phyloP scores from a whole-genome alignment of 805 yeast species.

The Starmerella vitae region DNA sequence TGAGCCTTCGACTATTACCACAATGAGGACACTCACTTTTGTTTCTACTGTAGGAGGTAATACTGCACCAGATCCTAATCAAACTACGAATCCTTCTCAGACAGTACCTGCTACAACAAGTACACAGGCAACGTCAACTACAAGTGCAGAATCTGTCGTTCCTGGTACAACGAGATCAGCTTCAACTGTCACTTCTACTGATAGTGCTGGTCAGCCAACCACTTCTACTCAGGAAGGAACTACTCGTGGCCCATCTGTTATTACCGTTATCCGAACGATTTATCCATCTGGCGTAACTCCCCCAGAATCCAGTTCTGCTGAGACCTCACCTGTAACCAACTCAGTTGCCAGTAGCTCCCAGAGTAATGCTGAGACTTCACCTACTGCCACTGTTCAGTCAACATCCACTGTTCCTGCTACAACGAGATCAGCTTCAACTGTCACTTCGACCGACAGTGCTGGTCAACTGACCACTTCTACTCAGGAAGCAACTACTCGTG shows the following conservation, averaged over 20 bases:
- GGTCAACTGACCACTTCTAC: background rate
- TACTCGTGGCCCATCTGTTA: conserved; percentile 5
- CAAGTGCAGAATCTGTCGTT: background rate
- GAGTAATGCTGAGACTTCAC: background rate
- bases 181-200: background rate
- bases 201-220: conserved; percentile 1
- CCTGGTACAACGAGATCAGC: conserved; percentile 14
- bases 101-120: too few species aligned
- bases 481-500: background rate
- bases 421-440: background rate
- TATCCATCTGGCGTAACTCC: background rate
- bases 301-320: background rate
- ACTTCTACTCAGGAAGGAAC: conserved; percentile 4
- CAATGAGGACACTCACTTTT: too few species aligned
- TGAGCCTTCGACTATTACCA: too few species aligned
- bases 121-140: too few species aligned
- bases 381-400: background rate
- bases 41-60: too few species aligned
- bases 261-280: conserved; percentile 8
- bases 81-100: too few species aligned
- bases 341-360: background rate
- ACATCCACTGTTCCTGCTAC: background rate
- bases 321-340: background rate
- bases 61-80: too few species aligned
- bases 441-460: background rate